A percentile compares a stretch with the other conserved stretches of the same genome.
phyloP scores from a whole-genome alignment of 768 basidiomycete genomes.

The Podaxis rugospora region DNA sequence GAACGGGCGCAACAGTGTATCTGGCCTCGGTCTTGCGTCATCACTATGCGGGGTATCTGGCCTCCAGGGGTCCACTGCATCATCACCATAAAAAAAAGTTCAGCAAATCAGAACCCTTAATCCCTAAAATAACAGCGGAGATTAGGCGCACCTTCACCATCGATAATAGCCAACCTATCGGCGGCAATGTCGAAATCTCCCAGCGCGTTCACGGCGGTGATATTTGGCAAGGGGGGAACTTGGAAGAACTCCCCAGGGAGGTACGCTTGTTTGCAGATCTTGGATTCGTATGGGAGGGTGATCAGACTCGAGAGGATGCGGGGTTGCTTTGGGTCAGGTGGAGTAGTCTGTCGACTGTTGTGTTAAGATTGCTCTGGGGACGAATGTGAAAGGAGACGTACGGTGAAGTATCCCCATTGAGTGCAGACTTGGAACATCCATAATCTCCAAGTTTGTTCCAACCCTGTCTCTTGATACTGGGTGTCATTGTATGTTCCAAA shows the following conservation, averaged over 20 bases:
- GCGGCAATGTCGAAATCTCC: conserved; percentile 83
- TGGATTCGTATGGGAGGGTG: conserved; percentile 38
- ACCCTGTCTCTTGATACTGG: conserved; percentile 54
- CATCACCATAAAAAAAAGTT: not conserved
- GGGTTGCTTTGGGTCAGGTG: conserved; percentile 64
- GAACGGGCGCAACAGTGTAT: conserved; percentile 75
- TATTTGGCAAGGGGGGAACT: conserved; percentile 72
- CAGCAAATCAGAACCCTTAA: not conserved
- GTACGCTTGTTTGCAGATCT: conserved; percentile 45
- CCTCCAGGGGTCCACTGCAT: conserved; percentile 83
- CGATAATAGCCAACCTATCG: conserved; percentile 83
- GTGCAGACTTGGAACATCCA: conserved; percentile 94
- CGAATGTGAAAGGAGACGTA: conserved; percentile 25
- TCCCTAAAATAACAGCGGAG: no score
- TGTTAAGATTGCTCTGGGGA: not conserved
- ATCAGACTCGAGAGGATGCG: conserved; percentile 78
- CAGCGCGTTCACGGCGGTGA: conserved; percentile 75
- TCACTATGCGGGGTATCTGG: conserved; percentile 81
- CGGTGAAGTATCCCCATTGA: conserved; percentile 93
- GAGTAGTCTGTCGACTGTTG: conserved; percentile 52
- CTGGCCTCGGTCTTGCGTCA: conserved; percentile 61
- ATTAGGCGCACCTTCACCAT: conserved; percentile 61
- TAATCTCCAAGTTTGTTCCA: conserved; percentile 76
- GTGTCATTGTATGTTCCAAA: conserved; percentile 79
- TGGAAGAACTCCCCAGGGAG: conserved; percentile 71